phyloP scores from a whole-genome alignment of 352 stramenopile genomes.

The Globisporangium polare region DNA sequence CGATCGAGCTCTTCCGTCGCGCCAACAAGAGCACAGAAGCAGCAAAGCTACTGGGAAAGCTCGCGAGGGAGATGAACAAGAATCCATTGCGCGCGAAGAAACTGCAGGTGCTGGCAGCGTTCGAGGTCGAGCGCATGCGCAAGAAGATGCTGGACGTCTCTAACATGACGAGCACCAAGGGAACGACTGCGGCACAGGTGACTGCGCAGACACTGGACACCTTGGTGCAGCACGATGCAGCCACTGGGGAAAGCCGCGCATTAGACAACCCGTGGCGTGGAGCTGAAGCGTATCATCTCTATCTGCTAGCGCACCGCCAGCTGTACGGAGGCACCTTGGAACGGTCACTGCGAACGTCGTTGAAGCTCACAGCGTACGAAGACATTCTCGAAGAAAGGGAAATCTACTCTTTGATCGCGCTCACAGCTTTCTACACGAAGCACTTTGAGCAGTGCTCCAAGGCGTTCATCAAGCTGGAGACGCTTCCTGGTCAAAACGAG shows the following conservation, averaged over 20 bases:
- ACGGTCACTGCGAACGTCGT: conserved; percentile 76
- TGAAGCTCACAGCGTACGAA: conserved; percentile 89
- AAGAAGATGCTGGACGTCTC: conserved; percentile 88
- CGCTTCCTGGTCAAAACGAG: conserved; percentile 50
- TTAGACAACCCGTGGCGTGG: conserved; percentile 93
- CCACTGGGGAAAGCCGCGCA: conserved; percentile 72
- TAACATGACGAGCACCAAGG: conserved; percentile 48
- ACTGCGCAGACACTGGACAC: conserved; percentile 91
- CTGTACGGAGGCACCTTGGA: conserved; percentile 86
- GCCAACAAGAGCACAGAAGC: conserved; percentile 92
- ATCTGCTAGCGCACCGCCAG: conserved; percentile 90
- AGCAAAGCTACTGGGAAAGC: conserved; percentile 85
- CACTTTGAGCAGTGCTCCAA: conserved; percentile 89
- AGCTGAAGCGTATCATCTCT: conserved; percentile 93
- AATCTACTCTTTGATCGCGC: conserved; percentile 92
- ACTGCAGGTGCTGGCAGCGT: conserved; percentile 90
- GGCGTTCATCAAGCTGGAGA: conserved; percentile 93
- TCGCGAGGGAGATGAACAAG: conserved; percentile 77
- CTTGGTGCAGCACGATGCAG: conserved; percentile 85
- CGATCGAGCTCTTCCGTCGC: conserved; percentile 91
- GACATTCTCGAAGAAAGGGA: conserved; percentile 90
- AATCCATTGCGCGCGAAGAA: conserved; percentile 92
- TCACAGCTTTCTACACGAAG: conserved; percentile 90
- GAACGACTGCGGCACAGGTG: conserved; percentile 66
- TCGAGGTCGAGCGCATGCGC: conserved; percentile 91